phyloP scores from a whole-genome alignment of 495 filamentous ascomycete genomes.

The Tuber melanosporum region DNA sequence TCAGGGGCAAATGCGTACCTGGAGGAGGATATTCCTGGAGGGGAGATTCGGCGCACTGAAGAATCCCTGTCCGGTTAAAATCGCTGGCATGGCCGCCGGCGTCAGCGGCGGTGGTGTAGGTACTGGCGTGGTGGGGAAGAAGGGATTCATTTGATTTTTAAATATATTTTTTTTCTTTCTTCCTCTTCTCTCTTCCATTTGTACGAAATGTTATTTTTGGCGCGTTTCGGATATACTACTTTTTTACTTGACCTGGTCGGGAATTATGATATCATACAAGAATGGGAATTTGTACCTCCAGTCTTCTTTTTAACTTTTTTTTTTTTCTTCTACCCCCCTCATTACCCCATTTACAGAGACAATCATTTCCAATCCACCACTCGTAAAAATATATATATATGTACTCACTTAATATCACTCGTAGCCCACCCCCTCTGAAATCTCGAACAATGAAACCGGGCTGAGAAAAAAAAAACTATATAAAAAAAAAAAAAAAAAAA shows the following conservation, averaged over 20 bases:
- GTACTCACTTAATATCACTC: not conserved
- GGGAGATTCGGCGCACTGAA: conserved; percentile 5
- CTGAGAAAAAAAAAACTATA: too few species aligned
- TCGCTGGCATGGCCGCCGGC: not conserved
- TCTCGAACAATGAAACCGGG: too few species aligned
- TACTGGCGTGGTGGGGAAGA: not conserved
- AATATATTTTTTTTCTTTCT: not conserved
- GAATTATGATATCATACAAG: not conserved
- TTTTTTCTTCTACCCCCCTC: not conserved
- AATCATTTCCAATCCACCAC: not conserved
- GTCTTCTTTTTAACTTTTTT: not conserved
- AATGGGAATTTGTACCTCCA: not conserved
- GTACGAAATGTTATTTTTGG: not conserved
- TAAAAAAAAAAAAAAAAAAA: too few species aligned
- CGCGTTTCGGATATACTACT: not conserved
- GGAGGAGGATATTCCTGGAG: conserved; percentile 11
- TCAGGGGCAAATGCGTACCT: conserved; percentile 9
- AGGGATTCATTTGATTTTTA: not conserved
- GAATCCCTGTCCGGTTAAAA: conserved; percentile 16
- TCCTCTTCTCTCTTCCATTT: not conserved
- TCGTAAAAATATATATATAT: not conserved
- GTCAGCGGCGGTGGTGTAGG: not conserved
- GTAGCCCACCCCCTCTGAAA: not conserved
- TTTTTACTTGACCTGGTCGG: not conserved
- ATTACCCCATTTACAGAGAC: not conserved